Conservation (phyloP, 768 basidiomycete species). For the Collybia mongolica region DNA sequence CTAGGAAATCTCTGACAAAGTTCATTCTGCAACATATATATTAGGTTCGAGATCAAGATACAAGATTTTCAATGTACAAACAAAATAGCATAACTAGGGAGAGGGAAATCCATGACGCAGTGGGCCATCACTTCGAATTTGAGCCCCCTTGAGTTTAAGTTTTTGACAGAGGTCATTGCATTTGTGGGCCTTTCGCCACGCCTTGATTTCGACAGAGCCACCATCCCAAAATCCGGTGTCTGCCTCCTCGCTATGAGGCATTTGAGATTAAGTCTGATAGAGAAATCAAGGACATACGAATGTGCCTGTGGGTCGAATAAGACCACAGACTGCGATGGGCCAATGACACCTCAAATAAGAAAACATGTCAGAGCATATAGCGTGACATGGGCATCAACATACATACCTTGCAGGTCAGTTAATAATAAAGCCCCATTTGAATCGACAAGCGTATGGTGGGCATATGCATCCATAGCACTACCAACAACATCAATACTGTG, state of each 20-base stretch:
- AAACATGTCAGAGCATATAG: not conserved
- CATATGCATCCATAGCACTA: conserved; percentile 1
- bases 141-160: not conserved
- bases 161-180: conserved; percentile 6
- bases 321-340: not conserved
- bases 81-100: not conserved
- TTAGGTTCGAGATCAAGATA: no score
- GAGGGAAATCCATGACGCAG: not conserved
- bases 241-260: no score
- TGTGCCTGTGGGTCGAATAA: not conserved
- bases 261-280: no score
- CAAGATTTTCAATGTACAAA: no score
- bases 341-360: not conserved
- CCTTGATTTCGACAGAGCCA: not conserved
- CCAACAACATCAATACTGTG: no score
- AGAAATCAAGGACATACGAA: no score
- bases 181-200: conserved; percentile 7
- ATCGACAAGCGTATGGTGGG: not conserved
- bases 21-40: no score
- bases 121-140: not conserved
- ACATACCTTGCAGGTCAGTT: not conserved
- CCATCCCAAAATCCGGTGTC: conserved; percentile 7
- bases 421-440: not conserved
- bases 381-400: not conserved
- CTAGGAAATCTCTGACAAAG: no score